Evolutionary conservation across 179 eudicot species (phyloP), one percentile per base, ranked within the genome.

Genomic region (Gypsophila paniculata): DNA sequence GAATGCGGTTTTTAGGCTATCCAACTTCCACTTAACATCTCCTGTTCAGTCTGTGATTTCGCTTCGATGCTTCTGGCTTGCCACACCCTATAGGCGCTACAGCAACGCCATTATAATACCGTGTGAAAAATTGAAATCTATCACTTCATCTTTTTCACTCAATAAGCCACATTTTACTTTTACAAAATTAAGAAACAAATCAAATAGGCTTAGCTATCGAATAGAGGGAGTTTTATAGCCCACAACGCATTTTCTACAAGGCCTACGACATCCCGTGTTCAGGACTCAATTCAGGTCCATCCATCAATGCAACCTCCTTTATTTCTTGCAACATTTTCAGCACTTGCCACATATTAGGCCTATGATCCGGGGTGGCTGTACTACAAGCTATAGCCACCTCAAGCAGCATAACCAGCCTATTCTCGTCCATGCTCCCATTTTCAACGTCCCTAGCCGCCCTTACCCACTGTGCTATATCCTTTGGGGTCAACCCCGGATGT

Each of bases 311-410:
- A 29, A 73, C 77, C 72, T 79, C 83, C 67, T 80, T 77, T 3
- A 88, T 86, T 59, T 82, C 84, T 23, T 86, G 86, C 65, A 88
- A 81, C 89, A 86, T 86, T 81, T 78, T 76, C 68, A 77, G 49
- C 57, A 84, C 92, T 49, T 63, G 75, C 68, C 74, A 79, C 90
- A 88, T 86, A 14, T 74, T 79, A 12, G 89, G 90, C 57, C 92
- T 78, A 19, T 84, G 80, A 11, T 68, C 85, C 0, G 85, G 72
- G 9, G 79, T 64, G 8, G 72, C 64, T 25, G 67, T 71, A 76
- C 85, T 78, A 75, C 92, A 88, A 25, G 80, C 79, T 72, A 86
- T 69, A 5, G 89, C 92, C 62, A 88, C 84, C 70, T 83, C 69
- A 36, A 88, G 70, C 22, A 88, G 82, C 78, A 84, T 86, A 69